A percentile compares a stretch with the other conserved stretches of the same genome.
phyloP scores from a whole-genome alignment of 176 grass and related monocot species.

The Zoysia japonica region DNA sequence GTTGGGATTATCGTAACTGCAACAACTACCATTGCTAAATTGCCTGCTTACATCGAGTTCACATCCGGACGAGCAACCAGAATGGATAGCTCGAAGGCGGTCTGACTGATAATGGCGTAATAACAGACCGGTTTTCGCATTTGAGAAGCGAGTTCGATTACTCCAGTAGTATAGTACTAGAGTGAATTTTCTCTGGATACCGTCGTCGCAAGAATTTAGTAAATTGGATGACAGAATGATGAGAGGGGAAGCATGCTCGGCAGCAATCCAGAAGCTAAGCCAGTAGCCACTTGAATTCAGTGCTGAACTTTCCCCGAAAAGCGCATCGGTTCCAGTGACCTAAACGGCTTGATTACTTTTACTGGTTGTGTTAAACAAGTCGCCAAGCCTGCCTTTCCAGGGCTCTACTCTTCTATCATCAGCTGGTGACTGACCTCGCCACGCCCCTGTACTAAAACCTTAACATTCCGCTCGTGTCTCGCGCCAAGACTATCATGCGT shows the following conservation, averaged over 20 bases:
- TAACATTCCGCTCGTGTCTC: conserved; percentile 45
- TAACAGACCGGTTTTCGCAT: no score
- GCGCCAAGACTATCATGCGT: conserved; percentile 37
- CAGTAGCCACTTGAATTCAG: conserved; percentile 57
- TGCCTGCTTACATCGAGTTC: neutral
- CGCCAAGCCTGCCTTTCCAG: conserved; percentile 9
- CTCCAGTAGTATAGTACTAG: neutral
- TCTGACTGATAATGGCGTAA: neutral
- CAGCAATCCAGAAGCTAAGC: conserved; percentile 60
- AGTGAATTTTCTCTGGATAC: neutral
- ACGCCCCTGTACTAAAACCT: conserved; percentile 34
- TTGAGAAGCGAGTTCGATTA: no score
- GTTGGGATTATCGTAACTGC: neutral
- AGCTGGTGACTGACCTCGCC: conserved; percentile 40
- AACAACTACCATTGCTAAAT: neutral
- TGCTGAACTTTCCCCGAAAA: conserved; percentile 51
- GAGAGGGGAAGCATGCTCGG: conserved; percentile 45
- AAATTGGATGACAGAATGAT: conserved; percentile 37
- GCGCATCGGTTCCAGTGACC: conserved; percentile 37
- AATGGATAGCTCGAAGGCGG: neutral
- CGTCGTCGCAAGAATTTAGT: neutral
- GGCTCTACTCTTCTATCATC: conserved; percentile 11
- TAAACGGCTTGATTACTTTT: conserved; percentile 10
- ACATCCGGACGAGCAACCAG: neutral
- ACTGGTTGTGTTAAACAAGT: conserved; percentile 43